These are phyloP conservation scores for Fusarium buxicola DNA, from an alignment of 2,329 filamentous ascomycete species.

Conservation along the genomic window DNA sequence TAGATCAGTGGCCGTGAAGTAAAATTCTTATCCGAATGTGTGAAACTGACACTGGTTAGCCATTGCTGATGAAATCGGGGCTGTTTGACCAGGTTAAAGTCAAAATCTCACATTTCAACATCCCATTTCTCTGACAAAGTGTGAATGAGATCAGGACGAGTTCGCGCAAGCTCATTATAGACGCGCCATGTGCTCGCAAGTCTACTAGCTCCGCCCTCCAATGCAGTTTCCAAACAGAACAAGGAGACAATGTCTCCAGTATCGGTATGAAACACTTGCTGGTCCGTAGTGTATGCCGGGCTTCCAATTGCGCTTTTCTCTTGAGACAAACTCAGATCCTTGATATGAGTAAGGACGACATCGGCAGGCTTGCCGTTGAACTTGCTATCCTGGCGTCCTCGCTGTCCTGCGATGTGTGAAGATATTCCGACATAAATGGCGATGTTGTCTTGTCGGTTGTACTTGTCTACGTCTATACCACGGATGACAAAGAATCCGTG, in stretches of 20 bases:
- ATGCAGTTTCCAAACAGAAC: constrained; percentile 63
- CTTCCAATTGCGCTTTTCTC: constrained; percentile 58
- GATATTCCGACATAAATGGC: constrained; percentile 71
- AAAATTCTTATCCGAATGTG: constrained; percentile 20
- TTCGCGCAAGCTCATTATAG: constrained; percentile 70
- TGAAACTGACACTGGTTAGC: background rate
- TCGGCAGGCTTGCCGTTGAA: constrained; percentile 60
- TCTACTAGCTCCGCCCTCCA: constrained; percentile 65
- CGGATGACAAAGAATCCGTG: constrained; percentile 72
- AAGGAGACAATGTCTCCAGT: constrained; percentile 68
- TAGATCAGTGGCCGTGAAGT: constrained; percentile 19
- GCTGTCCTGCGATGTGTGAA: constrained; percentile 65
- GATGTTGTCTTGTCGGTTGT: constrained; percentile 67
- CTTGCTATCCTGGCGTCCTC: constrained; percentile 64
- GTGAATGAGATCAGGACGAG: constrained; percentile 67
- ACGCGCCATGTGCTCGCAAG: constrained; percentile 68
- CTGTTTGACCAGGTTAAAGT: too few relatives aligned
- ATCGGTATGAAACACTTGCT: constrained; percentile 73
- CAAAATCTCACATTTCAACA: constrained; percentile 52
- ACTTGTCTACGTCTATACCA: constrained; percentile 64
- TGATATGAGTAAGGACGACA: constrained; percentile 63
- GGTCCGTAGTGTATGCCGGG: constrained; percentile 69
- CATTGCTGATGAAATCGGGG: accelerated
- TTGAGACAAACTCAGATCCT: constrained; percentile 62
- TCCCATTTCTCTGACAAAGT: constrained; percentile 63